A percentile compares a stretch with the other conserved stretches of the same genome.
phyloP scores from a whole-genome alignment of 176 grass and related monocot species.

The Urochloa ruziziensis region DNA sequence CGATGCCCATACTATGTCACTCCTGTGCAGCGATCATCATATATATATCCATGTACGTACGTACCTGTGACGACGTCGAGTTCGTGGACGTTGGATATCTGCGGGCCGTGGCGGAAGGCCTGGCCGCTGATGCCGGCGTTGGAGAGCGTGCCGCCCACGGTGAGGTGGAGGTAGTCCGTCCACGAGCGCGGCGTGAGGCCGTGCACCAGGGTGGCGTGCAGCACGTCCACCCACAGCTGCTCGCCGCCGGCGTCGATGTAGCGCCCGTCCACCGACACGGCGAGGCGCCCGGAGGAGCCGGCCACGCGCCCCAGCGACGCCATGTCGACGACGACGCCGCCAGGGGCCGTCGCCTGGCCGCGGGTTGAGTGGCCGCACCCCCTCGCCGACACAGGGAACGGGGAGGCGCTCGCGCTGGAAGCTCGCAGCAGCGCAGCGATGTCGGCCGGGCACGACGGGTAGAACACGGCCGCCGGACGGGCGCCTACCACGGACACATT shows the following conservation, averaged over 20 bases:
- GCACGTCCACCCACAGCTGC: too few relatives aligned
- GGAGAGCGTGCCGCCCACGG: slow-evolving; percentile 69
- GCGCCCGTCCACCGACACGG: neutral
- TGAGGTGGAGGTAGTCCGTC: slow-evolving; percentile 65
- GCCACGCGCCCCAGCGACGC: slow-evolving; percentile 31
- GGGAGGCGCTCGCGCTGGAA: slow-evolving; percentile 17
- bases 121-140: too few relatives aligned
- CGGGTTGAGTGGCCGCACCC: slow-evolving; percentile 59
- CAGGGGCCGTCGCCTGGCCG: slow-evolving; percentile 32
- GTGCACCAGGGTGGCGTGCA: slow-evolving; percentile 38
- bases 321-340: slow-evolving; percentile 60
- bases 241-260: slow-evolving; percentile 70
- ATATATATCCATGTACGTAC: too few relatives aligned
- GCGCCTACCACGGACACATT: too few relatives aligned
- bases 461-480: slow-evolving; percentile 48
- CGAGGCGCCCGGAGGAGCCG: neutral
- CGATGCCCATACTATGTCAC: too few relatives aligned
- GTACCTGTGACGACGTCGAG: too few relatives aligned
- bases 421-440: slow-evolving; percentile 51
- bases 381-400: slow-evolving; percentile 53
- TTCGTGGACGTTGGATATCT: too few relatives aligned
- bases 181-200: slow-evolving; percentile 49
- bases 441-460: slow-evolving; percentile 52
- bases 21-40: too few relatives aligned
- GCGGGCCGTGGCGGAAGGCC: too few relatives aligned